Base-by-base conservation (phyloP, 768 basidiomycete genomes). In the Amanita phalloides region DNA sequence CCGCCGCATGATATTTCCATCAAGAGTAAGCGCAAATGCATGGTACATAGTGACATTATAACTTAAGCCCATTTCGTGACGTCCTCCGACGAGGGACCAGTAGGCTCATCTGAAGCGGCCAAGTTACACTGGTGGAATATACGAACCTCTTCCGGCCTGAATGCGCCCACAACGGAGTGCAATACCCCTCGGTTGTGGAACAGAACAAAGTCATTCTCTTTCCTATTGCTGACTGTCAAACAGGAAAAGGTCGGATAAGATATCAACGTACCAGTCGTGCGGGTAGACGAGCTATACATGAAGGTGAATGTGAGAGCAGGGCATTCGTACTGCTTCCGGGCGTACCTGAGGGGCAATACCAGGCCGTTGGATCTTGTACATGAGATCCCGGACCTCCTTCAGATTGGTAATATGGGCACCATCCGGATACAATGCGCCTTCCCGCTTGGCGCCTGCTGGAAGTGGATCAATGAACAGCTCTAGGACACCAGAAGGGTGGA, bases 91-190 rank as follows among this genome's bases (percentile, higher is more conserved):
- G 69, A 69, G 2, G 89, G 89, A 0, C 87, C 88, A 21, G 60
- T 63, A 0, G 87, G 87, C 44, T 82, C 82, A 46, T 79, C 78
- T 35, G 82, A 84, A 3, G 83, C 85, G 20, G 90, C 90, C n/a
- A 93, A 74, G 62, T 90, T 90, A 69, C 90, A 91, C 66, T 88
- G 86, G 61, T 89, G 86, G 72, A 90, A 89, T 21, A 79, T 80
- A 28, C 87, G 74, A 4, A 87, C 77, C 64, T 86, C 74, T 39
- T 82, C 79, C 30, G 72, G 69, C 53, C 64, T 73, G 65, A 93
- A 90, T 1, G 82, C 79, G 10, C 86, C 84, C n/a, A 86, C 82
- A 48, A 92, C 89, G 4, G 83, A 76, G 60, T 92, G 90, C 38
- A 90, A 66, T 8, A 89, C 72, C 8, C 88, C 88, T 6, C 88